Percentiles rank a stretch among this genome's conserved stretches.
Evolutionary conservation across 2,329 filamentous ascomycete species (phyloP).

Genomic region (Colletotrichum sp.): DNA sequence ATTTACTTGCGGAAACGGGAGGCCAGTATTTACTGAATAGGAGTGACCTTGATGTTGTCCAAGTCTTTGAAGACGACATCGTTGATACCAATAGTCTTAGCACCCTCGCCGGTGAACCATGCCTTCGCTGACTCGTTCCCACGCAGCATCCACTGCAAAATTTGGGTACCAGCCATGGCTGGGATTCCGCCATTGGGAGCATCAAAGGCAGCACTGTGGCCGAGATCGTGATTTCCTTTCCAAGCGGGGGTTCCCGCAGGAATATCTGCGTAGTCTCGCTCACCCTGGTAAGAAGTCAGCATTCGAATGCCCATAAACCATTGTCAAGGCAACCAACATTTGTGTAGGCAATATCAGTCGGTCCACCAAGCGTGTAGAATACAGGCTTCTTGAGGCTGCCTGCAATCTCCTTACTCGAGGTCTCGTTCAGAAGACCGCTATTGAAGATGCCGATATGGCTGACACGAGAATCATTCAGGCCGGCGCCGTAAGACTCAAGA

Average conservation of each 20-base stretch:
- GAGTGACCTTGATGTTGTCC: not conserved
- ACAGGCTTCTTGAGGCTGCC: not conserved
- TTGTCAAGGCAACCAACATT: not conserved
- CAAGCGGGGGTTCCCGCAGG: not conserved
- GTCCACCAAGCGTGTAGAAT: not conserved
- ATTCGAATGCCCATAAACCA: too few relatives aligned
- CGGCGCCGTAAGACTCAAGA: not conserved
- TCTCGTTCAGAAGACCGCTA: not conserved
- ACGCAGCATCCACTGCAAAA: not conserved
- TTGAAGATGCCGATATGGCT: constrained; percentile 12
- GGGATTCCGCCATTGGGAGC: not conserved
- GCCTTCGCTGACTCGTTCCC: not conserved
- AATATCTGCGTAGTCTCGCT: not conserved
- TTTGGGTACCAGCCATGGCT: not conserved
- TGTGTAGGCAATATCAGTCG: not conserved
- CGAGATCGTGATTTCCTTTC: not conserved
- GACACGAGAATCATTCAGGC: not conserved
- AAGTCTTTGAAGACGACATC: not conserved
- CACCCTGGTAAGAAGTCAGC: not conserved
- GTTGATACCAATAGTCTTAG: not conserved
- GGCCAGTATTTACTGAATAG: not conserved
- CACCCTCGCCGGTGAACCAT: not conserved
- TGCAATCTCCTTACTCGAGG: not conserved
- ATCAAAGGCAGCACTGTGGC: constrained; percentile 5
- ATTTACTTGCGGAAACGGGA: fast-evolving